phyloP scores from a whole-genome alignment of 2,329 filamentous ascomycete genomes.

The Allantophomopsis cytisporea region DNA sequence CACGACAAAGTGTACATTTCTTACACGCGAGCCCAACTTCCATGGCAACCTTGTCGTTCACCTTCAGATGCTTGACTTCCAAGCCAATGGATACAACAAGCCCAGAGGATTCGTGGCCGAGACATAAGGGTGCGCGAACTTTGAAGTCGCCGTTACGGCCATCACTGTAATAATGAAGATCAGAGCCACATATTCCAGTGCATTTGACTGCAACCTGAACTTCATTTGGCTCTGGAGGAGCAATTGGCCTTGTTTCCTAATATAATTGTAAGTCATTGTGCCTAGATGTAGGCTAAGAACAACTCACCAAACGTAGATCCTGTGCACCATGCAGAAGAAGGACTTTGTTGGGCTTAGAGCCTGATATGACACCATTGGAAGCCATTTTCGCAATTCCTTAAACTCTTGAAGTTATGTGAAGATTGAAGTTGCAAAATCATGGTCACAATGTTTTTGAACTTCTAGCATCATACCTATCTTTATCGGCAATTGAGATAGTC shows the following conservation, averaged over 20 bases:
- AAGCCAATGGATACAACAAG: constrained; percentile 69
- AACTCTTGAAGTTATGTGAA: no score
- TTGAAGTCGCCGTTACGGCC: constrained; percentile 95
- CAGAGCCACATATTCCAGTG: constrained; percentile 93
- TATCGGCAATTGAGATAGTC: no score
- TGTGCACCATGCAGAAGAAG: constrained; percentile 16
- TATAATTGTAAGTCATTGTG: constrained; percentile 4
- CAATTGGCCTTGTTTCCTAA: constrained; percentile 8
- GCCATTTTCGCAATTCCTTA: no score
- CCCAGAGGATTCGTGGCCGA: constrained; percentile 88
- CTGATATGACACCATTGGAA: no score
- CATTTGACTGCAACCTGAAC: constrained; percentile 81
- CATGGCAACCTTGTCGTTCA: constrained; percentile 83
- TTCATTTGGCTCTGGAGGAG: constrained; percentile 29
- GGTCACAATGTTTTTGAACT: no score
- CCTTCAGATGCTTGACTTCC: constrained; percentile 61
- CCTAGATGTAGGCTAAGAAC: not conserved
- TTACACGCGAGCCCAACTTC: constrained; percentile 91
- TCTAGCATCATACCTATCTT: no score
- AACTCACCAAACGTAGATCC: constrained; percentile 17
- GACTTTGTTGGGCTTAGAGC: not conserved
- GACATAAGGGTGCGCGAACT: constrained; percentile 73
- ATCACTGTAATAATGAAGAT: constrained; percentile 94
- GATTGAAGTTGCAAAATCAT: no score
- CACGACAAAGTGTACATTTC: constrained; percentile 77